Evolutionary conservation across 257 asterid genomes (phyloP).

Genomic region (Capsicum rhomboideum): DNA sequence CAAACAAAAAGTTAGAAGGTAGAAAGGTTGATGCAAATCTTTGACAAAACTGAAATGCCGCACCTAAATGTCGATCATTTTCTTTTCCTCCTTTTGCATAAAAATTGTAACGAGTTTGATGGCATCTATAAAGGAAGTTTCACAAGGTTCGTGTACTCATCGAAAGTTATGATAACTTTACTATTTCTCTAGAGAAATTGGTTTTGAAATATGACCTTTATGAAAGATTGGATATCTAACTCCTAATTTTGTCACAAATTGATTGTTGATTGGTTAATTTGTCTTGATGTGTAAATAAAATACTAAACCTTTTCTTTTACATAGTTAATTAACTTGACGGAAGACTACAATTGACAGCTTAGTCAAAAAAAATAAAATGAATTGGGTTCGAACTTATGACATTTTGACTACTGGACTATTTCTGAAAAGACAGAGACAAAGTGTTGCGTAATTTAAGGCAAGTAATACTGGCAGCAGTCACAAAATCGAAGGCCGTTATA

Average conservation of each 20-base stretch:
- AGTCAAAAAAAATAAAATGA: too few species aligned
- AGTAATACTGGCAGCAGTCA: neutral
- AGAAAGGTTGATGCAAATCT: too few species aligned
- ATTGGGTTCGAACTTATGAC: too few species aligned
- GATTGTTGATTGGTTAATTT: neutral
- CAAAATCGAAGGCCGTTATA: neutral
- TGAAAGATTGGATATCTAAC: neutral
- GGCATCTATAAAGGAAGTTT: neutral
- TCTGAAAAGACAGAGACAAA: neutral
- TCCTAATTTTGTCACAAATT: neutral
- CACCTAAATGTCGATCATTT: neutral
- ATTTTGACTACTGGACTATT: neutral
- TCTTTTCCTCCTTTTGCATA: neutral
- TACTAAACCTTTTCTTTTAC: too few species aligned
- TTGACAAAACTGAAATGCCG: too few species aligned
- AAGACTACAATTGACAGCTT: neutral
- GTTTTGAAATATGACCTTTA: neutral
- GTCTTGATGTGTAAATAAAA: neutral
- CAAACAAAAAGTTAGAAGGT: too few species aligned
- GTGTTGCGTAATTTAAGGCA: neutral
- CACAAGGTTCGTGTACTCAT: neutral
- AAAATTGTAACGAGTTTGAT: neutral
- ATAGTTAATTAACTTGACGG: neutral
- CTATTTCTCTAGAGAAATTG: neutral
- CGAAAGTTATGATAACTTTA: neutral